Evolutionary conservation across 2,329 filamentous ascomycete species (phyloP).

Genomic region (Beauveria pseudobassiana): DNA sequence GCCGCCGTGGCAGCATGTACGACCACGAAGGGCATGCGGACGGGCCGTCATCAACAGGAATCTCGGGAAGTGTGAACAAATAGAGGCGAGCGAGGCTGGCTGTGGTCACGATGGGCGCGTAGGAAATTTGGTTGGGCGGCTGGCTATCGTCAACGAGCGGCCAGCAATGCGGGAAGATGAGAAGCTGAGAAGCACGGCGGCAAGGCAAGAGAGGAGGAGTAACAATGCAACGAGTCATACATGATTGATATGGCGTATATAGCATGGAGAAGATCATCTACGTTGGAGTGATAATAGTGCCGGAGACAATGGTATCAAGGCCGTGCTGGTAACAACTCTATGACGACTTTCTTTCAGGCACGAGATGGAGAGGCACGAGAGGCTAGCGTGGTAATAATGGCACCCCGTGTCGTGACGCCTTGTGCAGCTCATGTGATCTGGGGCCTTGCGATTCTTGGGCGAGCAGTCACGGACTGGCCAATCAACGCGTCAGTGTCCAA

Average conservation of each 20-base stretch:
- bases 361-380: not conserved
- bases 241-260: not conserved
- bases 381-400: not conserved
- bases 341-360: not conserved
- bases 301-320: not conserved
- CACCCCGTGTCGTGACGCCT: not conserved
- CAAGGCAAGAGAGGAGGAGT: not conserved
- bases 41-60: not conserved
- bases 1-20: not conserved
- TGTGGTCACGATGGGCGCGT: not conserved
- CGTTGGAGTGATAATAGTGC: not conserved
- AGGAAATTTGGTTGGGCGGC: not conserved
- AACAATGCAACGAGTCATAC: not conserved
- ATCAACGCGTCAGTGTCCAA: not conserved
- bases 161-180: not conserved
- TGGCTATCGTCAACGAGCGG: not conserved
- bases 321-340: no score
- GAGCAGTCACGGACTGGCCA: not conserved
- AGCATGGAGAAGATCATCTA: not conserved
- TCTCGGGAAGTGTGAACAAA: not conserved
- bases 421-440: conserved; percentile 6
- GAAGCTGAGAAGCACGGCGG: not conserved
- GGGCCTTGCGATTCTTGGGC: not conserved
- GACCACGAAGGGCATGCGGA: not conserved
- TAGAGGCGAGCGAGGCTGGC: not conserved